These are phyloP conservation scores for Sclerotinia trifoliorum DNA, from an alignment of 2,329 filamentous ascomycete genomes.

Conservation along the genomic window DNA sequence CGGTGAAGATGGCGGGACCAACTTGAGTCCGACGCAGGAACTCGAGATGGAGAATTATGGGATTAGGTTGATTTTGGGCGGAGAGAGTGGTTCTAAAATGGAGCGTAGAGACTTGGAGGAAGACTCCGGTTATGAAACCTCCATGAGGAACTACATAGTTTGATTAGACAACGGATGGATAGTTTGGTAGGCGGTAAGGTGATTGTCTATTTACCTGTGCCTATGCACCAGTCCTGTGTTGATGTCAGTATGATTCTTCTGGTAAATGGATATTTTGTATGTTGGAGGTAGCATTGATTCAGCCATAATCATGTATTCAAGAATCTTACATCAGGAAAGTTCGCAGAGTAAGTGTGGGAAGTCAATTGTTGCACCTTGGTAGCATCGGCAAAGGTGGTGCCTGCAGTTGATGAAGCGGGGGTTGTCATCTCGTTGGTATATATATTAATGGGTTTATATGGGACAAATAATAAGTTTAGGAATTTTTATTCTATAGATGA, in stretches of 20 bases:
- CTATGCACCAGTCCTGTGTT: slow-evolving; percentile 59
- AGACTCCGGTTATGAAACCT: slow-evolving; percentile 63
- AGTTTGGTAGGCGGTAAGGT: slow-evolving; percentile 9
- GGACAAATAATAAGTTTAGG: neutral
- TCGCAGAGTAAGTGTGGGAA: slow-evolving; percentile 57
- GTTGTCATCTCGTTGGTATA: slow-evolving; percentile 2
- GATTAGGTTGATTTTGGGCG: slow-evolving; percentile 59
- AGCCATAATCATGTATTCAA: neutral
- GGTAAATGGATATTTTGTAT: neutral
- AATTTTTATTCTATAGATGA: neutral
- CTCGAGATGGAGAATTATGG: slow-evolving; percentile 62
- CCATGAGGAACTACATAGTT: slow-evolving; percentile 63
- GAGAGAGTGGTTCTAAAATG: slow-evolving; percentile 60
- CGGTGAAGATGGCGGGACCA: slow-evolving; percentile 54
- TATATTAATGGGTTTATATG: neutral
- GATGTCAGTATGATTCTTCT: neutral
- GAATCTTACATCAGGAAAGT: slow-evolving; percentile 45
- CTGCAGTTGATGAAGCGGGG: slow-evolving; percentile 9
- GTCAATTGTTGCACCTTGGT: slow-evolving; percentile 49
- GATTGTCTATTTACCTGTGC: slow-evolving; percentile 49
- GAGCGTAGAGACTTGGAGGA: slow-evolving; percentile 57
- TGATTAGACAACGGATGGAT: slow-evolving; percentile 15
- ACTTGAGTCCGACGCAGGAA: slow-evolving; percentile 63
- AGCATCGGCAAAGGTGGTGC: slow-evolving; percentile 41
- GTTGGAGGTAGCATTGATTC: neutral